phyloP scores from a whole-genome alignment of 2,329 filamentous ascomycete species.

The Ascochyta fabae region DNA sequence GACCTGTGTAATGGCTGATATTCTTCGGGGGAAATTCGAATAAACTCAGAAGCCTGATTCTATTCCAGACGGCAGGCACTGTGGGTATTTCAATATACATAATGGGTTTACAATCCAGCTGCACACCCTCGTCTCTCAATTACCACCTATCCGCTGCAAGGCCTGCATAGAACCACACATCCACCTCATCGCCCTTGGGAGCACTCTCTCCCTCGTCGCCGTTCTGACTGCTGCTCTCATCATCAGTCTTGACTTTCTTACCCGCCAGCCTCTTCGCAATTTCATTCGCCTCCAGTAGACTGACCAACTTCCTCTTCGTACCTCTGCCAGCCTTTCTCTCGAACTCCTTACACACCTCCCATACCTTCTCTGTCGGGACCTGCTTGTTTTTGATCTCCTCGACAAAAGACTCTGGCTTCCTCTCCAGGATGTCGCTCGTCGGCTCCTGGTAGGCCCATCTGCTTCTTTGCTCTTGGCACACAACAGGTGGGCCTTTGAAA shows the following conservation, averaged over 20 bases:
- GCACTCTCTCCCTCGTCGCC: constrained; percentile 43
- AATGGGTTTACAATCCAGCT: too few species aligned
- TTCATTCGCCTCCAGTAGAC: constrained; percentile 66
- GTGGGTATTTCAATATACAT: too few species aligned
- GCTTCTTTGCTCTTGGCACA: background rate
- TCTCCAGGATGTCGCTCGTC: constrained; percentile 8
- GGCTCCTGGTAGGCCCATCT: background rate
- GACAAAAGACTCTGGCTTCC: constrained; percentile 27
- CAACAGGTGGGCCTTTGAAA: constrained; percentile 24
- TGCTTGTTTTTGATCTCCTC: constrained; percentile 9
- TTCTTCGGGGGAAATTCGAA: too few species aligned
- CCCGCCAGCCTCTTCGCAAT: constrained; percentile 60
- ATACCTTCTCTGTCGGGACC: constrained; percentile 34
- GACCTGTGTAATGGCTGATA: too few species aligned
- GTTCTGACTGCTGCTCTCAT: constrained; percentile 61
- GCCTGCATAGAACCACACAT: constrained; percentile 3
- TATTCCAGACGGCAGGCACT: too few species aligned
- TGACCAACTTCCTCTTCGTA: constrained; percentile 61
- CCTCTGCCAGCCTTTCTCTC: constrained; percentile 29
- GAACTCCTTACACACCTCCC: constrained; percentile 47
- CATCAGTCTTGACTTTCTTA: constrained; percentile 29
- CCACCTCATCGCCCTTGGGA: constrained; percentile 19
- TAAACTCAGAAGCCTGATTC: too few species aligned
- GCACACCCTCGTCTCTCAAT: too few species aligned
- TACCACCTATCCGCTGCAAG: background rate